phyloP scores from a whole-genome alignment of 139 green algal species.

The Zygnema circumcarinatum region DNA sequence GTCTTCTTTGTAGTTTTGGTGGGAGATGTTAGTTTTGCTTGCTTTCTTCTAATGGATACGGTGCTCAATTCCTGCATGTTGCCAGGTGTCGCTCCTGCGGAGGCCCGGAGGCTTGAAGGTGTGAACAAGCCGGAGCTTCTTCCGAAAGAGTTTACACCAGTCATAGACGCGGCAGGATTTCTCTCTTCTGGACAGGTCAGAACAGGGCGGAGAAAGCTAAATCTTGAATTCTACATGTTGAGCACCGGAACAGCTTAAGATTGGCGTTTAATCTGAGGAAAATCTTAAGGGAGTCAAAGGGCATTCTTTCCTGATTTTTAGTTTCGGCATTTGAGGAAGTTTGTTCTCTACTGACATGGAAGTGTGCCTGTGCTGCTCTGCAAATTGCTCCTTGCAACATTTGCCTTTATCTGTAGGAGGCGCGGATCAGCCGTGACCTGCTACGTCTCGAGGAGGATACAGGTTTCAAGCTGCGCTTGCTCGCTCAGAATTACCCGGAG shows the following conservation, averaged over 20 bases:
- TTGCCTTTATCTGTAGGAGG: too few species aligned
- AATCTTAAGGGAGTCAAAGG: neutral
- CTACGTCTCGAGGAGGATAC: conserved; percentile 71
- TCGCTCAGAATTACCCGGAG: conserved; percentile 97
- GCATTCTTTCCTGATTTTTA: neutral
- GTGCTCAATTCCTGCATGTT: too few species aligned
- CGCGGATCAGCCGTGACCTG: neutral
- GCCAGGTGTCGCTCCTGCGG: conserved; percentile 4
- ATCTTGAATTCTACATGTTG: neutral
- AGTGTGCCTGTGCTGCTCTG: too few species aligned
- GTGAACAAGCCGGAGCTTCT: conserved; percentile 98
- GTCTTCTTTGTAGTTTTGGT: too few species aligned
- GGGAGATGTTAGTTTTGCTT: too few species aligned
- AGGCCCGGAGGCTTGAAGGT: conserved; percentile 72
- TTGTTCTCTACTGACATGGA: too few species aligned
- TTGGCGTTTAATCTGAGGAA: conserved; percentile 3
- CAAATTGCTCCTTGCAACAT: too few species aligned
- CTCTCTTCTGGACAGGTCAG: conserved; percentile 53
- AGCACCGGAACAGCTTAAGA: neutral
- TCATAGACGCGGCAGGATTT: conserved; percentile 88
- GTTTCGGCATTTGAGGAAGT: too few species aligned
- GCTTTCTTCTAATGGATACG: too few species aligned
- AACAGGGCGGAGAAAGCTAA: neutral
- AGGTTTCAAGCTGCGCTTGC: conserved; percentile 89
- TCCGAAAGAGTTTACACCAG: conserved; percentile 72